Evolutionary conservation across 2,329 filamentous ascomycete genomes (phyloP), one percentile per base, ranked within the genome.

Genomic region (Cladorrhinum sp.): DNA sequence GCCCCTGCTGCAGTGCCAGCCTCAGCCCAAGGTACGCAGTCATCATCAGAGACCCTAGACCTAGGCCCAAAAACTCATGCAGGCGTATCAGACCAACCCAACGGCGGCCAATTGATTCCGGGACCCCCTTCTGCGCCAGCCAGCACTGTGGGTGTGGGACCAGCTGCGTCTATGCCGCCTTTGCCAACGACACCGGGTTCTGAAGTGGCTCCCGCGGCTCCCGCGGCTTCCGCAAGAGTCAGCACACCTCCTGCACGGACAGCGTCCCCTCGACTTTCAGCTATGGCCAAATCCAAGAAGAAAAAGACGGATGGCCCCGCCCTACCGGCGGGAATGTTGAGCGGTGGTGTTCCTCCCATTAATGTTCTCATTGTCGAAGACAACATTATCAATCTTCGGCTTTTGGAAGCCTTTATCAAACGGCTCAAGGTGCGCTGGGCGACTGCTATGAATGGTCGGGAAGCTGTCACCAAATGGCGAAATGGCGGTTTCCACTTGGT

Each of bases 301-400:
- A 86, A 85, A 73, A 87, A 85, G 68, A 74, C 72, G 26, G 71
- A 72, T 28, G 77, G 79, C 20, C 76, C 76, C 50, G 74, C 77
- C 62, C 71, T 89, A 62, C 82, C 83, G 24, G 80, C 87, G 3
- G 87, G 85, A 28, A 81, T 91, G 69, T 82, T 96, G 26, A 92
- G 94, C 67, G 89, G 88, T 58, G 87, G 87, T 1, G 92, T 98
- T 0, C 95, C 95, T 7, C 94, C 95, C 1, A 98, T 99, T 77
- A 98, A 96, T 68, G 93, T 98, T 7, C 81, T 99, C 49, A 96
- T 99, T 63, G 95, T 99, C 14, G 95, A 99, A 78, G 95, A 99
- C 77, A 99, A 99, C 74, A 92, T 95, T 65, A 98, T 99, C 82
- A 99, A 98, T 72, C 80, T 98, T 67, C 91, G 92, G 70, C 86